Conservation (phyloP, 768 basidiomycete genomes). For the Mycena indigotica region DNA sequence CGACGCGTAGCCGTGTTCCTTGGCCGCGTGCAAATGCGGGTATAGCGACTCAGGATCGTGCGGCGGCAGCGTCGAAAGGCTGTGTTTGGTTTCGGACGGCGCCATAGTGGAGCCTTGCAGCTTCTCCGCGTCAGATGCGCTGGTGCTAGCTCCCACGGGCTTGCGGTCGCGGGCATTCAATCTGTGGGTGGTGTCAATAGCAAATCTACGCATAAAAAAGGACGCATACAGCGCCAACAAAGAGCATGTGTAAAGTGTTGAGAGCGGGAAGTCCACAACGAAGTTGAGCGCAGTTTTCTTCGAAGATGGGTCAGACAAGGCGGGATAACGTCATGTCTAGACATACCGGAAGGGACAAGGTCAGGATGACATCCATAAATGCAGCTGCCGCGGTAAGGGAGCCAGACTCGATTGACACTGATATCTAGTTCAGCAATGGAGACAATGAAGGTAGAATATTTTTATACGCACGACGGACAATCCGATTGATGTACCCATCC, state of each 20-base stretch:
- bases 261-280: constrained; percentile 14
- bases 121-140: not conserved
- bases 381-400: constrained; percentile 5
- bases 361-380: constrained; percentile 9
- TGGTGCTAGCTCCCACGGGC: no score
- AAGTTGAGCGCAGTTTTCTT: constrained; percentile 8
- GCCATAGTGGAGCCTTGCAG: not conserved
- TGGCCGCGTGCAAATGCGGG: not conserved
- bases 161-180: not conserved
- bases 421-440: not conserved
- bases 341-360: constrained; percentile 6
- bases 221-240: constrained; percentile 14
- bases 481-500: constrained; percentile 16
- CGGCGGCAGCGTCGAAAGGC: no score
- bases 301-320: no score
- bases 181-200: not conserved
- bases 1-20: not conserved
- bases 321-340: not conserved
- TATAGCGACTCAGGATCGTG: not conserved
- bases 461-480: constrained; percentile 16
- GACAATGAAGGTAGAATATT: not conserved
- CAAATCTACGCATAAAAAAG: not conserved
- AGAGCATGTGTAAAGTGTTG: constrained; percentile 14
- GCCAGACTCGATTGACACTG: constrained; percentile 16
- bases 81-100: no score